phyloP scores from a whole-genome alignment of 192 early-diverging fungal genomes.

The Powellomyces hirtus region DNA sequence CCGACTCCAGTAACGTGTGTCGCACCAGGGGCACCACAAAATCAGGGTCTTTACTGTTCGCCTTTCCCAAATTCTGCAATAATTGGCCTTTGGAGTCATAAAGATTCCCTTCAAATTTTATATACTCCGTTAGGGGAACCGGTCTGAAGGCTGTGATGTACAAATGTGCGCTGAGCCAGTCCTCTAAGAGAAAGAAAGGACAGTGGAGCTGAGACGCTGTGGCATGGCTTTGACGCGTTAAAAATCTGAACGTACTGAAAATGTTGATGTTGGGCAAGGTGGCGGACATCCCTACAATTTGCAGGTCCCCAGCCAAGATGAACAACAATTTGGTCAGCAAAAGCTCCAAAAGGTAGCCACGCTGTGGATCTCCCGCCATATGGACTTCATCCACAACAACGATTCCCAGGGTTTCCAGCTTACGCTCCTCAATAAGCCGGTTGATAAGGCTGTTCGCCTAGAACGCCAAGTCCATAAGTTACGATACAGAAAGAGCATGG shows the following conservation, averaged over 20 bases:
- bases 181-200: conserved; percentile 9
- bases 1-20: background rate
- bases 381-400: conserved; percentile 39
- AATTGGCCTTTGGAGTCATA: conserved; percentile 20
- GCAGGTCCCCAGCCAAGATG: conserved; percentile 24
- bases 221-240: too few species aligned
- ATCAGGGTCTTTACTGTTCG: background rate
- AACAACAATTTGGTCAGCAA: conserved; percentile 34
- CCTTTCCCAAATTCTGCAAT: background rate
- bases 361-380: conserved; percentile 37
- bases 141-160: conserved; percentile 34
- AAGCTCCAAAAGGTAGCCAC: conserved; percentile 38
- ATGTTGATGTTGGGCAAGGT: conserved; percentile 40
- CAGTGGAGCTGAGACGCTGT: background rate
- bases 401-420: conserved; percentile 30
- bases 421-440: conserved; percentile 28
- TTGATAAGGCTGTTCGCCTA: conserved; percentile 39
- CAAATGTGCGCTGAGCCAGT: conserved; percentile 34
- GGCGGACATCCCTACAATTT: conserved; percentile 44
- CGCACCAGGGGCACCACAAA: conserved; percentile 26
- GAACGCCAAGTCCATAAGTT: background rate
- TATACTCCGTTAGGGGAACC: conserved; percentile 33
- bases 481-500: background rate
- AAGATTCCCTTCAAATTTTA: conserved; percentile 29
- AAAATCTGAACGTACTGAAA: background rate